phyloP scores from a whole-genome alignment of 1,139 yeast genomes.

The Groenewaldozyma sp. region DNA sequence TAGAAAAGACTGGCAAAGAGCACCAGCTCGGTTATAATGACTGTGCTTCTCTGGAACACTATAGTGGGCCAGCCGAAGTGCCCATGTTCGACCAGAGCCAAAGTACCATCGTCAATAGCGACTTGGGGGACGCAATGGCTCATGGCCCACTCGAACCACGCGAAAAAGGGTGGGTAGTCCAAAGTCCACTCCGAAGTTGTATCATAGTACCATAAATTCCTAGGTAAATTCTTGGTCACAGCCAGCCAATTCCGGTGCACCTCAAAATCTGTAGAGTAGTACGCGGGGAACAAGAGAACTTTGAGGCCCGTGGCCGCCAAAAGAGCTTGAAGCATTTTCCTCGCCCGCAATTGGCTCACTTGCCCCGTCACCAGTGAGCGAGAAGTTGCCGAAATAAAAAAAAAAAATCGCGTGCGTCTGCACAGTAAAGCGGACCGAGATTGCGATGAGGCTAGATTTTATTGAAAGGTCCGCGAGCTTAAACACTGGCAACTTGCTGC shows the following conservation, averaged over 20 bases:
- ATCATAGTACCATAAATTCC: constrained; percentile 76
- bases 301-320: constrained; percentile 53
- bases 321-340: constrained; percentile 39
- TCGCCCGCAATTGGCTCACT: no score
- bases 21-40: constrained; percentile 64
- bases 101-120: constrained; percentile 65
- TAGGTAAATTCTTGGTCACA: constrained; percentile 69
- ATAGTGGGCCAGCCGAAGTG: constrained; percentile 68
- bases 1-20: constrained; percentile 64
- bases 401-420: no score
- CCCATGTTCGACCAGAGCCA: constrained; percentile 60
- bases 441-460: no score
- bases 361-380: no score
- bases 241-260: constrained; percentile 98
- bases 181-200: constrained; percentile 87
- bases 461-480: no score
- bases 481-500: no score
- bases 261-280: constrained; percentile 88
- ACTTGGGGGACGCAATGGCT: constrained; percentile 59
- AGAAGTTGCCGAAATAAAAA: no score
- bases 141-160: constrained; percentile 80
- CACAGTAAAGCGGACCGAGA: no score
- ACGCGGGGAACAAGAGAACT: constrained; percentile 37
- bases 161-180: constrained; percentile 96
- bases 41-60: constrained; percentile 73